Base-by-base conservation (phyloP, 495 filamentous ascomycete species). In the Terfezia boudieri region DNA sequence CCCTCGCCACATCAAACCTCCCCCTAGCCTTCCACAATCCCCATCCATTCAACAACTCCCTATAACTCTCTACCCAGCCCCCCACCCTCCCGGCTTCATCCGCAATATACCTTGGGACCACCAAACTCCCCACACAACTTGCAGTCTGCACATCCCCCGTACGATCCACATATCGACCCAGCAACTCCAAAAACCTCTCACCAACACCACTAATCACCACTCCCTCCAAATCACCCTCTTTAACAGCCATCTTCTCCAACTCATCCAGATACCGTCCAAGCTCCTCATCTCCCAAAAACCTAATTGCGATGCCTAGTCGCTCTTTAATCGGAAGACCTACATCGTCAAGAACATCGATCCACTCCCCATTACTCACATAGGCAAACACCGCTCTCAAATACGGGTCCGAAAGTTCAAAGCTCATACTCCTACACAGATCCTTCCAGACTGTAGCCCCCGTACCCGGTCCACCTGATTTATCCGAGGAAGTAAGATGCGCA, bases 301-400 rank as follows among this genome's bases (percentile, higher is more conserved):
- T 77, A 32, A 96, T 69, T 0, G 92, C 90, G 9, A 95, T 80
- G 32, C 82, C 84, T 38, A 92, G 74, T 11, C 92, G 84, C 58
- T 94, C 85, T 46, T 77, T 76, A 12, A 96, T 74, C 0, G 90
- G 86, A 0, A 98, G 74, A 36, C 86, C 85, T 4, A 73, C 71
- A 64, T 95, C 87, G 52, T 84, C 75, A 54, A 84, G 76, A 20
- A 96, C 85, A 10, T 77, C 76, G 32, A 76, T 71, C 90, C 90
- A 96, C 64, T 92, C 77, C 8, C 86, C 86, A 22, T 82, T 86
- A 51, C 84, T 80, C 52, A 95, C 86, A 53, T 86, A 79, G n/a
- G 84, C 80, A n/a, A 94, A 82, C 53, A 98, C 82, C 0, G 88
- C 87, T 52, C 87, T 79, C 9, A 90, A 76, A 62, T 94, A 95